Percentiles rank a stretch among this genome's conserved stretches.
Conservation (phyloP, 2,329 filamentous ascomycete species). For the Cordyceps cateniannulata region DNA sequence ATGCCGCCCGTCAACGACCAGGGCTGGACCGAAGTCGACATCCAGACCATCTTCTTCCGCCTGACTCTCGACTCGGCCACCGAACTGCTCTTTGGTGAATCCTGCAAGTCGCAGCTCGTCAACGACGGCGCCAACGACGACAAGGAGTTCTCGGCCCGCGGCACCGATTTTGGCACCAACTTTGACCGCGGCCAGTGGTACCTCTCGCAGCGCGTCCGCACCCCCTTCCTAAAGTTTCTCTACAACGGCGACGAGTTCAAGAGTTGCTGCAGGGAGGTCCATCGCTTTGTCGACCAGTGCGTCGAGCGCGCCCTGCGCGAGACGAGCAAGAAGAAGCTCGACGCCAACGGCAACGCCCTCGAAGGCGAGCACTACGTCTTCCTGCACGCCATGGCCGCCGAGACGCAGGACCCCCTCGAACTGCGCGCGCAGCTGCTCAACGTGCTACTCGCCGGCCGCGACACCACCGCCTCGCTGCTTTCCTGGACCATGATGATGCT, state of each 20-base stretch:
- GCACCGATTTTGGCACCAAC: conserved; percentile 26
- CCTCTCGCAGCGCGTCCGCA: conserved; percentile 46
- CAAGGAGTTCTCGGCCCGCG: conserved; percentile 8
- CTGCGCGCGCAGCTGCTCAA: conserved; percentile 29
- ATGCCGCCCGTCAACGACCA: conserved; percentile 24
- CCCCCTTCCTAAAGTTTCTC: conserved; percentile 39
- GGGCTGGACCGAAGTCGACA: conserved; percentile 33
- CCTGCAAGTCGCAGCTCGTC: conserved; percentile 30
- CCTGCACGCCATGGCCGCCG: conserved; percentile 25
- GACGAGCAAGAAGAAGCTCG: conserved; percentile 12
- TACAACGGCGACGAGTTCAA: conserved; percentile 51
- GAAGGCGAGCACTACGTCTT: conserved; percentile 25
- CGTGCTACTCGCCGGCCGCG: conserved; percentile 43
- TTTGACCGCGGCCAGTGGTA: conserved; percentile 33
- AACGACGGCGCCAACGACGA: conserved; percentile 20
- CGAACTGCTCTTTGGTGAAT: conserved; percentile 57
- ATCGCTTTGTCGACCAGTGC: conserved; percentile 61
- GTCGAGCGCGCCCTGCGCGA: conserved; percentile 48
- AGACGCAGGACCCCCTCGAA: conserved; percentile 24
- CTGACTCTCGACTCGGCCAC: conserved; percentile 43
- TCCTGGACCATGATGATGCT: conserved; percentile 39
- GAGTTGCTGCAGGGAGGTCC: conserved; percentile 55
- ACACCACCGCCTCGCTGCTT: conserved; percentile 46
- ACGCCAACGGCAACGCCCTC: neutral
- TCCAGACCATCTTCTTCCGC: conserved; percentile 41